A percentile compares a stretch with the other conserved stretches of the same genome.
These are phyloP conservation scores for Ogataea glucozyma DNA, from an alignment of 805 yeast species.

Conservation along the genomic window DNA sequence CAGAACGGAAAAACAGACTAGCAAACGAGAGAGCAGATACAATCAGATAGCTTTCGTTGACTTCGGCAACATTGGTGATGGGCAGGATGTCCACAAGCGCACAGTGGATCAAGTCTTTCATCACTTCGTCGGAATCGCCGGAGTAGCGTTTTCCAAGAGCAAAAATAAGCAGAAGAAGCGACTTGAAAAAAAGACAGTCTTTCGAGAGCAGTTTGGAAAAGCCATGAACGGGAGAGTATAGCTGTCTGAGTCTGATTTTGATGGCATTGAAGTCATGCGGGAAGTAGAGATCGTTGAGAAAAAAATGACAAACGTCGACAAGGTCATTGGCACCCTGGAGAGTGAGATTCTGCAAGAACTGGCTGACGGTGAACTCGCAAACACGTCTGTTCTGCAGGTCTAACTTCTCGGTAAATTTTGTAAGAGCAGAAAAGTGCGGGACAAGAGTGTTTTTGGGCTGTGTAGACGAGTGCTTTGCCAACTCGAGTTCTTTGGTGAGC, in stretches of 20 bases:
- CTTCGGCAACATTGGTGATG: conserved; percentile 14
- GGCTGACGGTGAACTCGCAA: conserved; percentile 8
- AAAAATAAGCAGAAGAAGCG: conserved; percentile 23
- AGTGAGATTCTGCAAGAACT: conserved; percentile 14
- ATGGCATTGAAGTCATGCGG: conserved; percentile 26
- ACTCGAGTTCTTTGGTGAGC: conserved; percentile 15
- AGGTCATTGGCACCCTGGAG: conserved; percentile 19
- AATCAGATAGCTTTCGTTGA: conserved; percentile 16
- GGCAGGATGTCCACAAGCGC: conserved; percentile 24
- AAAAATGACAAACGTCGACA: conserved; percentile 25
- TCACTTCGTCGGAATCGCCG: conserved; percentile 19
- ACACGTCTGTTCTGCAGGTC: not conserved
- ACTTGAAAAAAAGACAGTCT: conserved; percentile 19
- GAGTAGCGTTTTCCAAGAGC: conserved; percentile 29
- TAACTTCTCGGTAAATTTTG: not conserved
- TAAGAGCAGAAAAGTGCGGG: not conserved
- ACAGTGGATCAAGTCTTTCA: conserved; percentile 19
- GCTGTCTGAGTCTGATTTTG: conserved; percentile 17
- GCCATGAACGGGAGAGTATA: conserved; percentile 14
- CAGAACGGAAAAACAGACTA: conserved; percentile 27
- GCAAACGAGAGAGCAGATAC: conserved; percentile 26
- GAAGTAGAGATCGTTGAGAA: conserved; percentile 26
- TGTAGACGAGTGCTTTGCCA: too few relatives aligned
- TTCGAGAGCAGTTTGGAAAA: conserved; percentile 15
- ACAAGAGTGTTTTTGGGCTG: too few relatives aligned